Conservation (phyloP, 768 basidiomycete species). For the Boletellus emodensis region DNA sequence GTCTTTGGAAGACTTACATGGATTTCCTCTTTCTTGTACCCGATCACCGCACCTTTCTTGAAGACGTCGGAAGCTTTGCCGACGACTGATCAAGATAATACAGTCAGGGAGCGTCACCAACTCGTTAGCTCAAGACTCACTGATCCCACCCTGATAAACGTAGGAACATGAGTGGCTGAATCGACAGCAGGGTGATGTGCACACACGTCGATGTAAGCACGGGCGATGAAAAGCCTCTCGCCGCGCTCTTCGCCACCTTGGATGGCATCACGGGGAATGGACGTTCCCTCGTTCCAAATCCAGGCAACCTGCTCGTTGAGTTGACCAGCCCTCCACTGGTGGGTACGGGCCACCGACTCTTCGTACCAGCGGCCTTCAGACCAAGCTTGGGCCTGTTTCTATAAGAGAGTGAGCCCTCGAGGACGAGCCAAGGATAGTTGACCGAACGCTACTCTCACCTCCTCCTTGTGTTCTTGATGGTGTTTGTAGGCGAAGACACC, state of each 20-base stretch:
- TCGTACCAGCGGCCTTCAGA: constrained; percentile 49
- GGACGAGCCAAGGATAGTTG: not conserved
- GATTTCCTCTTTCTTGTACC: constrained; percentile 55
- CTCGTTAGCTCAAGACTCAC: constrained; percentile 32
- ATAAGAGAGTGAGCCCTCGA: not conserved
- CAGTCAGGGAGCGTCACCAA: not conserved
- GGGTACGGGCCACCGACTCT: constrained; percentile 54
- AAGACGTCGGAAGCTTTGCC: constrained; percentile 61
- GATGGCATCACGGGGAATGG: constrained; percentile 58
- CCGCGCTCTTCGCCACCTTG: constrained; percentile 52
- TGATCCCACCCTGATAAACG: constrained; percentile 45
- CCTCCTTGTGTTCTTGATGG: constrained; percentile 54
- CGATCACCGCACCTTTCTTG: constrained; percentile 61
- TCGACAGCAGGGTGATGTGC: not conserved
- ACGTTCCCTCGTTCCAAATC: constrained; percentile 55
- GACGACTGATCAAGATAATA: constrained; percentile 40
- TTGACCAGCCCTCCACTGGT: constrained; percentile 42
- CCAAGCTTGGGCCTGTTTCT: constrained; percentile 54
- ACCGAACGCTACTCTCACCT: constrained; percentile 37
- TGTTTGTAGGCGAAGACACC: constrained; percentile 51
- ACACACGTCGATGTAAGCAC: constrained; percentile 56
- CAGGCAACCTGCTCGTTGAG: constrained; percentile 52
- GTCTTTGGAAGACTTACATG: constrained; percentile 39
- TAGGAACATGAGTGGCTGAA: constrained; percentile 3
- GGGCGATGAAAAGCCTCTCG: constrained; percentile 52